Percentiles rank a stretch among this genome's conserved stretches.
These are phyloP conservation scores for Aureobasidium uvarum DNA, from an alignment of 2,329 filamentous ascomycete species.

Conservation along the genomic window DNA sequence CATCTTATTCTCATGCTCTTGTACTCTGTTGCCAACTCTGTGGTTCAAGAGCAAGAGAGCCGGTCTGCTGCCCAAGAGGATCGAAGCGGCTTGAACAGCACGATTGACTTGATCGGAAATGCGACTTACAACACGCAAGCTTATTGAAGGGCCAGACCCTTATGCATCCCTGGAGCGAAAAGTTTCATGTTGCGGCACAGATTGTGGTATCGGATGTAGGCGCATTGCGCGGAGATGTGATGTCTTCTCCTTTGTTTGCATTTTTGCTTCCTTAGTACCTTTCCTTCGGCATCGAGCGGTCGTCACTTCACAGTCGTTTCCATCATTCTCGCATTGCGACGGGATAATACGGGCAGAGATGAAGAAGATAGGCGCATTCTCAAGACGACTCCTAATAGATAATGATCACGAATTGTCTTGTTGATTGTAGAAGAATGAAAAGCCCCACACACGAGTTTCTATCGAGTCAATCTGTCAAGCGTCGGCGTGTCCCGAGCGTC, in stretches of 20 bases:
- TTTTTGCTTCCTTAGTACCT: conserved; percentile 1
- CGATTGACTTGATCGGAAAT: background rate
- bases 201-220: conserved; percentile 4
- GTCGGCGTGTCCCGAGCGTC: conserved; percentile 7
- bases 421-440: conserved; percentile 1
- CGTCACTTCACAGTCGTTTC: conserved; percentile 12
- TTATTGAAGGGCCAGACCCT: conserved; percentile 7
- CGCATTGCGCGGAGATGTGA: conserved; percentile 17
- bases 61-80: conserved; percentile 28
- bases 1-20: conserved; percentile 49
- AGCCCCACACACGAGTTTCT: conserved; percentile 9
- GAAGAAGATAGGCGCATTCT: conserved; percentile 7
- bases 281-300: conserved; percentile 2
- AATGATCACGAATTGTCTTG: conserved; percentile 16
- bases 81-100: conserved; percentile 2
- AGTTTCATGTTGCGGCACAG: background rate
- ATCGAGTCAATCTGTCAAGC: conserved; percentile 7
- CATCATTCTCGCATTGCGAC: background rate
- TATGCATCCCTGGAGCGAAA: background rate
- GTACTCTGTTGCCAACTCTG: conserved; percentile 48
- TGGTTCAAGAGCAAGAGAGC: conserved; percentile 53
- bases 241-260: conserved; percentile 18
- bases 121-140: background rate
- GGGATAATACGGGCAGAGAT: background rate
- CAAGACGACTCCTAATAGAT: conserved; percentile 13